These are phyloP conservation scores for Colletotrichum coccodes DNA, from an alignment of 2,329 filamentous ascomycete species.

Conservation along the genomic window DNA sequence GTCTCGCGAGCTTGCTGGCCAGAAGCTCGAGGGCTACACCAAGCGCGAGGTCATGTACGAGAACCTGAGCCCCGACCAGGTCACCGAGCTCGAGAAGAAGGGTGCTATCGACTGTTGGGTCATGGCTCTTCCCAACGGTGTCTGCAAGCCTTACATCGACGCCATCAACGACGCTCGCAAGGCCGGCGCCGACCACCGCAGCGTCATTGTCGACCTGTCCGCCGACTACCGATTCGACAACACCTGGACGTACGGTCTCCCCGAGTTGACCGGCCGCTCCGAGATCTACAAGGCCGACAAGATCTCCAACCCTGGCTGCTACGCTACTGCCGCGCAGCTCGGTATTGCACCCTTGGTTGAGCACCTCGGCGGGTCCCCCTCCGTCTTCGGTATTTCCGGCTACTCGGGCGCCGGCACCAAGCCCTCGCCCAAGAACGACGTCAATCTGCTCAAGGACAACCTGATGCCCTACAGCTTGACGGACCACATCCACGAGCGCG, in stretches of 20 bases:
- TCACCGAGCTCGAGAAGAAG: conserved; percentile 83
- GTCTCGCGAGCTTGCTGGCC: conserved; percentile 89
- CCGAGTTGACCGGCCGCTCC: conserved; percentile 82
- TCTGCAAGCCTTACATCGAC: conserved; percentile 93
- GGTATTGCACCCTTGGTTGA: conserved; percentile 85
- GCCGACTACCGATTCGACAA: conserved; percentile 93
- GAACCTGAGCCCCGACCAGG: conserved; percentile 87
- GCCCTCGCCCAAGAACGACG: conserved; percentile 92
- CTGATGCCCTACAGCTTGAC: conserved; percentile 91
- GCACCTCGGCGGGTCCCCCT: conserved; percentile 80
- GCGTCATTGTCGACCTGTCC: conserved; percentile 92
- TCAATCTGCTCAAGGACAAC: conserved; percentile 84
- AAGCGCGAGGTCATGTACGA: conserved; percentile 95
- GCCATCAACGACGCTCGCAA: conserved; percentile 80
- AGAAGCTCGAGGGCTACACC: conserved; percentile 87
- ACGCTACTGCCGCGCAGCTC: conserved; percentile 91
- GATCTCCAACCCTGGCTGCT: conserved; percentile 95
- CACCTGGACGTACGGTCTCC: conserved; percentile 89
- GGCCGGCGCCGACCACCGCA: conserved; percentile 60
- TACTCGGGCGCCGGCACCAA: conserved; percentile 97
- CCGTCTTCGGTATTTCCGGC: conserved; percentile 89
- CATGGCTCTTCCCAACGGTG: conserved; percentile 95
- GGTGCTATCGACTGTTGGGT: conserved; percentile 96
- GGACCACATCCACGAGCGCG: conserved; percentile 93
- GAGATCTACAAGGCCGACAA: conserved; percentile 81